phyloP scores from a whole-genome alignment of 164 flowering plant species.

The Berberis vulgaris region DNA sequence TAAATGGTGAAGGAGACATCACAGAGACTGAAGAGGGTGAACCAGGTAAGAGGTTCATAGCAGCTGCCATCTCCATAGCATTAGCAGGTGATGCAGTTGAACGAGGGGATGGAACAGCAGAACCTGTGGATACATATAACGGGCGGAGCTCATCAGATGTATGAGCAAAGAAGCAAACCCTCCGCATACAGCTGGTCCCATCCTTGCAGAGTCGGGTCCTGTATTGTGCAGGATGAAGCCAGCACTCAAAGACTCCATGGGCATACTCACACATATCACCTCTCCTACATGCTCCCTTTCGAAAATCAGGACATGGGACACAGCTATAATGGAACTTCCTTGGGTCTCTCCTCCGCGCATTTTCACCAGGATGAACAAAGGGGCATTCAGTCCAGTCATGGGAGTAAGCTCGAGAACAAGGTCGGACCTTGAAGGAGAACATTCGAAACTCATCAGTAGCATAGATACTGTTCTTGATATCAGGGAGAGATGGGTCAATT shows the following conservation, averaged over 20 bases:
- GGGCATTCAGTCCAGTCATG: slow-evolving; percentile 99
- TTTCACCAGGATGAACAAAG: slow-evolving; percentile 95
- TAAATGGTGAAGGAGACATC: slow-evolving; percentile 72
- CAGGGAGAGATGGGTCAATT: slow-evolving; percentile 78
- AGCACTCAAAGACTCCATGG: slow-evolving; percentile 95
- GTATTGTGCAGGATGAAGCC: slow-evolving; percentile 97
- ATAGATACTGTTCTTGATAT: slow-evolving; percentile 86
- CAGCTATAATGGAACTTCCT: slow-evolving; percentile 94
- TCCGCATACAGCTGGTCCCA: slow-evolving; percentile 56
- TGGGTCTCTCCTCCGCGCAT: slow-evolving; percentile 92
- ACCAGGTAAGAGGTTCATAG: slow-evolving; percentile 66
- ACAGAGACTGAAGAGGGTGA: slow-evolving; percentile 61
- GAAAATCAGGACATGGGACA: slow-evolving; percentile 94
- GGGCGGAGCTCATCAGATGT: slow-evolving; percentile 78
- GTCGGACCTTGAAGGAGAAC: slow-evolving; percentile 89
- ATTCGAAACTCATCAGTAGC: slow-evolving; percentile 89
- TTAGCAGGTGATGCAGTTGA: slow-evolving; percentile 13
- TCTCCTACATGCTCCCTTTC: slow-evolving; percentile 88
- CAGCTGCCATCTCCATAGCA: slow-evolving; percentile 75
- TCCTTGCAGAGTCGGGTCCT: slow-evolving; percentile 92
- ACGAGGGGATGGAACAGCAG: slow-evolving; percentile 84
- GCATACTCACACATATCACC: slow-evolving; percentile 95
- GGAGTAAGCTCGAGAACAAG: slow-evolving; percentile 92
- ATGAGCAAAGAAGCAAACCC: slow-evolving; percentile 97
- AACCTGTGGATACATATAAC: slow-evolving; percentile 82